These are phyloP conservation scores for Yamadazyma taylorii DNA, from an alignment of 1,139 yeast genomes.

Conservation along the genomic window DNA sequence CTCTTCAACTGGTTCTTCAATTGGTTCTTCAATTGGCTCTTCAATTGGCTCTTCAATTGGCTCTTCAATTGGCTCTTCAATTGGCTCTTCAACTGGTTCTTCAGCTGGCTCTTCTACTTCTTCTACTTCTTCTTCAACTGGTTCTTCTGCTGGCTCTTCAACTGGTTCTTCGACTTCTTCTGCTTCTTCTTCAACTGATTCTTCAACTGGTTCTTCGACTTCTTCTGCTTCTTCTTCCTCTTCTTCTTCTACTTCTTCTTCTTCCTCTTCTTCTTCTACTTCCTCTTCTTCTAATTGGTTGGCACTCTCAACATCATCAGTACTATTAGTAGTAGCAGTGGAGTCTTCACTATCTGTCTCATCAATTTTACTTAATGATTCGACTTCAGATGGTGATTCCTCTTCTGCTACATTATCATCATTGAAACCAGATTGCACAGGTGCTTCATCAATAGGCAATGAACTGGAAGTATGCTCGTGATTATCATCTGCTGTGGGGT, in stretches of 20 bases:
- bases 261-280: slow-evolving; percentile 3
- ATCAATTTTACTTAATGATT: slow-evolving; percentile 7
- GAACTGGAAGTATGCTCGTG: slow-evolving; percentile 7
- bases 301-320: too few relatives aligned
- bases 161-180: slow-evolving; percentile 1
- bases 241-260: slow-evolving; percentile 6
- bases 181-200: slow-evolving; percentile 2
- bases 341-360: slow-evolving; percentile 9
- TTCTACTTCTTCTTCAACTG: slow-evolving; percentile 11
- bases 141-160: too few relatives aligned
- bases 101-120: slow-evolving; percentile 5
- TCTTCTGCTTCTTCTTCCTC: slow-evolving; percentile 4
- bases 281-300: slow-evolving; percentile 1
- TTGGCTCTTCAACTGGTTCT: slow-evolving; percentile 3
- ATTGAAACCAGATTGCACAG: too few relatives aligned
- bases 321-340: too few relatives aligned
- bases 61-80: too few relatives aligned
- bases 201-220: slow-evolving; percentile 1
- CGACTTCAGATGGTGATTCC: too few relatives aligned
- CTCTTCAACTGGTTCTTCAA: slow-evolving; percentile 5
- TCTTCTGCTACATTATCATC: too few relatives aligned
- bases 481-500: neutral
- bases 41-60: slow-evolving; percentile 10
- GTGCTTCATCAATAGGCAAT: too few relatives aligned
- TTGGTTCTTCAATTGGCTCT: slow-evolving; percentile 3